These are phyloP conservation scores for Plectosphaerella sp. DNA, from an alignment of 2,329 filamentous ascomycete species.

Conservation along the genomic window DNA sequence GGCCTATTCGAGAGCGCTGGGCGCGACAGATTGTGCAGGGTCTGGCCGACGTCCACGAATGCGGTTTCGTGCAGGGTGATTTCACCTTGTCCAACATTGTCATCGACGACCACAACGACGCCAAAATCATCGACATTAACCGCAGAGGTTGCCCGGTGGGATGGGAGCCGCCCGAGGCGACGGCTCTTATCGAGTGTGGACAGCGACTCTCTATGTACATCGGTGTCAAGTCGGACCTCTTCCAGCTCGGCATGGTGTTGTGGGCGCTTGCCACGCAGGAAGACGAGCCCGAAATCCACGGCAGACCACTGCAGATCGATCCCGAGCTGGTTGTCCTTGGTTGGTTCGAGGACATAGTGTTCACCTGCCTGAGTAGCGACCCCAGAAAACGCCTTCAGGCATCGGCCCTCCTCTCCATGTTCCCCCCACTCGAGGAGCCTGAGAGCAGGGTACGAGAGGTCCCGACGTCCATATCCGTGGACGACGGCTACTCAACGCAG, in stretches of 20 bases:
- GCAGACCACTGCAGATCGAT: conserved; percentile 61
- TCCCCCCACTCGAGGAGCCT: conserved; percentile 41
- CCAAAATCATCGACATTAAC: conserved; percentile 98
- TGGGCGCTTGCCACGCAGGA: conserved; percentile 86
- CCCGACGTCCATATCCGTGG: conserved; percentile 30
- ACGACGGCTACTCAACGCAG: conserved; percentile 33
- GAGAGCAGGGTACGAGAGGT: conserved; percentile 1
- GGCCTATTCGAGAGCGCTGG: conserved; percentile 78
- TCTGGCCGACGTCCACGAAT: conserved; percentile 88
- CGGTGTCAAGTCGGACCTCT: conserved; percentile 94
- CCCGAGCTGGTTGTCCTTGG: conserved; percentile 62
- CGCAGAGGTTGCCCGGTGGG: conserved; percentile 93
- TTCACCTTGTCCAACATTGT: conserved; percentile 98
- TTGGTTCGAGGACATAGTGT: conserved; percentile 75
- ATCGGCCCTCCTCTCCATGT: conserved; percentile 63
- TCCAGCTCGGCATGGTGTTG: conserved; percentile 93
- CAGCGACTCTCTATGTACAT: conserved; percentile 96
- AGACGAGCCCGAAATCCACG: conserved; percentile 82
- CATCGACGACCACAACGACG: conserved; percentile 76
- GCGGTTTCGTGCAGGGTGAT: conserved; percentile 94
- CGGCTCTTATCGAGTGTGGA: conserved; percentile 76
- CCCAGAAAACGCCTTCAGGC: conserved; percentile 73
- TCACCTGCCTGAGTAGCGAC: conserved; percentile 69
- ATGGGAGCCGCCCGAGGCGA: conserved; percentile 94
- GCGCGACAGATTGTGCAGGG: conserved; percentile 87